These are phyloP conservation scores for Thraustochytrium striatum DNA, from an alignment of 352 stramenopile species.

Conservation along the genomic window DNA sequence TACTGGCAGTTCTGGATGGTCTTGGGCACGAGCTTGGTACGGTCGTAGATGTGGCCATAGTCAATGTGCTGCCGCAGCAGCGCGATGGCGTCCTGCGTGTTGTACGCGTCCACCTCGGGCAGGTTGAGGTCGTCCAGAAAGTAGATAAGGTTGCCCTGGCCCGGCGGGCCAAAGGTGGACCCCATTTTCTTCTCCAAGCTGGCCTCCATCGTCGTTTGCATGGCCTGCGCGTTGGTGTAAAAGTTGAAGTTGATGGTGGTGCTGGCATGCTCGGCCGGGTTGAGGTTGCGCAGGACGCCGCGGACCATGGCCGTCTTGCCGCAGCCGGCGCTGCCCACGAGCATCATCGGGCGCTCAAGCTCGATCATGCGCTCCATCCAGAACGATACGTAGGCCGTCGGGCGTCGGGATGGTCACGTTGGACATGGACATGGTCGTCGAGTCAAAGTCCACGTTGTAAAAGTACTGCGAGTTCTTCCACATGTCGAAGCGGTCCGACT, in stretches of 20 bases:
- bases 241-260: constrained; percentile 96
- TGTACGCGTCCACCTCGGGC: constrained; percentile 88
- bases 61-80: constrained; percentile 91
- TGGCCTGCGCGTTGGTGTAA: constrained; percentile 86
- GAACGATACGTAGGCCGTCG: constrained; percentile 85
- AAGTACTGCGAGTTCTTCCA: constrained; percentile 93
- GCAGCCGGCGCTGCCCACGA: constrained; percentile 84
- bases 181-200: constrained; percentile 91
- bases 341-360: constrained; percentile 83
- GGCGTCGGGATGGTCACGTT: constrained; percentile 87
- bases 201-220: constrained; percentile 84
- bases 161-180: constrained; percentile 83
- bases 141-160: constrained; percentile 86
- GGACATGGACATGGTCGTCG: constrained; percentile 58
- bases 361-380: constrained; percentile 89
- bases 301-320: constrained; percentile 92
- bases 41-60: constrained; percentile 90
- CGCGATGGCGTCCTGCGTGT: constrained; percentile 89
- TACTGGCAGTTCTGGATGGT: constrained; percentile 90
- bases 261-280: constrained; percentile 73
- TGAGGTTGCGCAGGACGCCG: constrained; percentile 86
- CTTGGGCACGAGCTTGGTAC: constrained; percentile 82
- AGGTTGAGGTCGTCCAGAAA: constrained; percentile 96
- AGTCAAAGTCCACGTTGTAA: constrained; percentile 70
- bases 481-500: constrained; percentile 81